Conservation (phyloP, 345 rosid genomes). For the Diplotaxis tenuifolia region DNA sequence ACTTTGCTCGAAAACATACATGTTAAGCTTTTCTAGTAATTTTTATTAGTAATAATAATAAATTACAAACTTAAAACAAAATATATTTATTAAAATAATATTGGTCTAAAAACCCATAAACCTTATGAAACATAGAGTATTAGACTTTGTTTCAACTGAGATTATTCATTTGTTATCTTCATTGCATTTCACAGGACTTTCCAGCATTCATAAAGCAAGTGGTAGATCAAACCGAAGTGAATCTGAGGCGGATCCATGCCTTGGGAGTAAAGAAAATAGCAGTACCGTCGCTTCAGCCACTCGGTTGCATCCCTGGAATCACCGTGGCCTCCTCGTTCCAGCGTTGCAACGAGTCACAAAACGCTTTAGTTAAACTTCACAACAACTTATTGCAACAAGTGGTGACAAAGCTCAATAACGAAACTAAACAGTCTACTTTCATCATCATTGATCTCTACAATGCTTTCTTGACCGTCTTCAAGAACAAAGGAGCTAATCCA, state of each 20-base stretch:
- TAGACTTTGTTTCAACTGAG: background rate
- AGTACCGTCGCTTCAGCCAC: constrained; percentile 51
- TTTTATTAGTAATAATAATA: too few species aligned
- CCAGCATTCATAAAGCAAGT: constrained; percentile 47
- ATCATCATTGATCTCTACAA: constrained; percentile 54
- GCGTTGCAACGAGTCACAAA: constrained; percentile 48
- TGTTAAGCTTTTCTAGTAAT: too few species aligned
- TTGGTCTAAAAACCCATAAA: too few species aligned
- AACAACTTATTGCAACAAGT: constrained; percentile 51
- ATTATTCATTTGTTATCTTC: background rate
- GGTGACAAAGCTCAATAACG: constrained; percentile 45
- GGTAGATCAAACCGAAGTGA: constrained; percentile 51
- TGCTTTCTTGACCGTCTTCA: constrained; percentile 55
- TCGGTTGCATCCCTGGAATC: constrained; percentile 67
- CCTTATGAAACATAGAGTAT: too few species aligned
- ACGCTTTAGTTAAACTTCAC: constrained; percentile 51
- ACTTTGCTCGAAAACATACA: too few species aligned
- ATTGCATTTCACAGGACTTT: constrained; percentile 45
- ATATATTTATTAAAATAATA: too few species aligned
- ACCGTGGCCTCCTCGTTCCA: constrained; percentile 43
- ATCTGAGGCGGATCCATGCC: constrained; percentile 46
- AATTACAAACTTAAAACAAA: too few species aligned
- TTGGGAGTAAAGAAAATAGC: constrained; percentile 62
- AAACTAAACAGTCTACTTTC: constrained; percentile 40
- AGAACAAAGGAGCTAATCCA: constrained; percentile 40